These are phyloP conservation scores for Straminergon stramineum DNA, from an alignment of 225 moss, liverwort and hornwort genomes.

Conservation along the genomic window DNA sequence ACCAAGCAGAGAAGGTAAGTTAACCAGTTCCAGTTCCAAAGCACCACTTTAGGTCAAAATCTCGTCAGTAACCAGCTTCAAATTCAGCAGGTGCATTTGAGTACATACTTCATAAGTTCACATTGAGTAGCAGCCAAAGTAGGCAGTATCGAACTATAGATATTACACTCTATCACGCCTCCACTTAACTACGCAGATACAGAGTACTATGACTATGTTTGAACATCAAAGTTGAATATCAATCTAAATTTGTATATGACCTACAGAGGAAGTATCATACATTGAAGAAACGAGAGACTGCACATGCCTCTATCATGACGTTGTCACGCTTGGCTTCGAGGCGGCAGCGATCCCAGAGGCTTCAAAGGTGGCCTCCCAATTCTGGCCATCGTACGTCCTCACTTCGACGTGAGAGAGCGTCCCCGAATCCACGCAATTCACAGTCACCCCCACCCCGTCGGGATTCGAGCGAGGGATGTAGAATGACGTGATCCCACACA, in stretches of 20 bases:
- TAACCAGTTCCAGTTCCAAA: background rate
- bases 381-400: conserved; percentile 42
- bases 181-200: background rate
- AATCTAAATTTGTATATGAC: background rate
- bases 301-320: background rate
- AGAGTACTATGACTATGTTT: background rate
- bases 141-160: background rate
- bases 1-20: background rate
- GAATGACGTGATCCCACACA: conserved; percentile 66
- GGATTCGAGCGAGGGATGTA: conserved; percentile 73
- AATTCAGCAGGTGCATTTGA: background rate
- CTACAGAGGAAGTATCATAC: background rate
- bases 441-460: conserved; percentile 53
- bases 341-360: conserved; percentile 25
- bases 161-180: background rate
- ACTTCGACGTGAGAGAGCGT: conserved; percentile 33
- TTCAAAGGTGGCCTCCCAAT: conserved; percentile 40
- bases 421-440: conserved; percentile 50
- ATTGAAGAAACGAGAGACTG: background rate
- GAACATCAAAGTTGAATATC: background rate
- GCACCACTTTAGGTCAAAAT: background rate
- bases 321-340: conserved; percentile 16
- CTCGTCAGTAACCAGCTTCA: background rate
- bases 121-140: background rate
- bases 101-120: background rate